A percentile compares a stretch with the other conserved stretches of the same genome.
Evolutionary conservation across 345 rosid genomes (phyloP).

Genomic region (Populus davidiana): DNA sequence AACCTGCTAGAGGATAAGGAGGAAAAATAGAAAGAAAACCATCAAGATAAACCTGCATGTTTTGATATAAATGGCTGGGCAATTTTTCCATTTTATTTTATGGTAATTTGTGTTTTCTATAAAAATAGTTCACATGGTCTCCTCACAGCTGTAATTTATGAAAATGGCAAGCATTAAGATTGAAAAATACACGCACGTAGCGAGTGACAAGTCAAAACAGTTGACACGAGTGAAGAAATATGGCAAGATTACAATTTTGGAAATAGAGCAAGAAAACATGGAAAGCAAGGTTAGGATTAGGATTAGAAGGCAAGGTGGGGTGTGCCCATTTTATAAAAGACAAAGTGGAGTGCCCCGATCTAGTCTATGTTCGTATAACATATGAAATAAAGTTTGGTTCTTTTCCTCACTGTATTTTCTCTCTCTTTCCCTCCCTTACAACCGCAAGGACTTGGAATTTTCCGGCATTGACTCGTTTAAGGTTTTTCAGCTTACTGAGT

Average conservation of each 20-base stretch:
- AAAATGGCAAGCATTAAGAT: background rate
- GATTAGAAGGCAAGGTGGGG: background rate
- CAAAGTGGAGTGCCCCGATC: background rate
- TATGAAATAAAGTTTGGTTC: background rate
- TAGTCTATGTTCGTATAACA: background rate
- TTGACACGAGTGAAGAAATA: background rate
- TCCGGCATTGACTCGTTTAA: constrained; percentile 18
- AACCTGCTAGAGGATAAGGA: background rate
- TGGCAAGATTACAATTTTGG: background rate
- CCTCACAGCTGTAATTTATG: background rate
- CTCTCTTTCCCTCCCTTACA: background rate
- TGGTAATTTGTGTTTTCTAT: background rate
- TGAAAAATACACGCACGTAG: background rate
- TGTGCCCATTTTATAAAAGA: constrained; percentile 2
- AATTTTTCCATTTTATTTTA: background rate
- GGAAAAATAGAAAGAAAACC: background rate
- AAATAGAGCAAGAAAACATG: background rate
- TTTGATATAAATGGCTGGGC: background rate
- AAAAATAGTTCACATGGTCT: background rate
- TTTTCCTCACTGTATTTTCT: background rate
- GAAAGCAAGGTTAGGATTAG: background rate
- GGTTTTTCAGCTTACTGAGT: background rate
- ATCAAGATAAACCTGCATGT: background rate
- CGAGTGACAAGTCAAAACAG: background rate
- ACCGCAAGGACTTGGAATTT: constrained; percentile 7